phyloP scores from a whole-genome alignment of 2,329 filamentous ascomycete genomes.

The Colletotrichum kahawae region DNA sequence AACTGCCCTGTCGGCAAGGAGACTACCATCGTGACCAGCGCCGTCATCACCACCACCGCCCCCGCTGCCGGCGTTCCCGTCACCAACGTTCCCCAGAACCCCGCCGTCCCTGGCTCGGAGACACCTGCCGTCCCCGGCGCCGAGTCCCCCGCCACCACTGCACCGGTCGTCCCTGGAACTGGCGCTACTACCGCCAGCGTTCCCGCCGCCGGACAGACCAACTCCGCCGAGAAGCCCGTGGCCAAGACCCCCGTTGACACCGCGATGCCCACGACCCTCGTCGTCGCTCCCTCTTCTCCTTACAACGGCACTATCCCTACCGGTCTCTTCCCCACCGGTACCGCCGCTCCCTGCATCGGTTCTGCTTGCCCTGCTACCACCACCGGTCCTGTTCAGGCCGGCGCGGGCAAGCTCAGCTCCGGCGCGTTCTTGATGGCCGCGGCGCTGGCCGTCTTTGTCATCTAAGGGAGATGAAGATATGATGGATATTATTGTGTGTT shows the following conservation, averaged over 20 bases:
- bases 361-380: conserved; percentile 13
- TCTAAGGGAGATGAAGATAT: neutral
- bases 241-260: neutral
- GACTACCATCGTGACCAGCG: conserved; percentile 34
- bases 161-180: neutral
- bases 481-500: neutral
- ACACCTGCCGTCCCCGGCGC: neutral
- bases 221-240: neutral
- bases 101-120: neutral
- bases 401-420: conserved; percentile 1
- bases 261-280: conserved; percentile 3
- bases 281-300: conserved; percentile 1
- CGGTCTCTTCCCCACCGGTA: neutral
- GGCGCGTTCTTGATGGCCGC: neutral
- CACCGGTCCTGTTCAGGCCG: conserved; percentile 9
- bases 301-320: conserved; percentile 10
- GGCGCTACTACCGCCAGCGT: neutral
- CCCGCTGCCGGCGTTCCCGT: neutral
- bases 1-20: conserved; percentile 26
- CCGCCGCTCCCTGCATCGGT: conserved; percentile 7
- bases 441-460: neutral
- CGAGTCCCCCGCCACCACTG: neutral
- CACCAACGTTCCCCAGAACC: conserved; percentile 10
- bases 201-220: neutral
- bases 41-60: conserved; percentile 35